Base-by-base conservation (phyloP, 208 protist species). In the Tetramitus jugosus region DNA sequence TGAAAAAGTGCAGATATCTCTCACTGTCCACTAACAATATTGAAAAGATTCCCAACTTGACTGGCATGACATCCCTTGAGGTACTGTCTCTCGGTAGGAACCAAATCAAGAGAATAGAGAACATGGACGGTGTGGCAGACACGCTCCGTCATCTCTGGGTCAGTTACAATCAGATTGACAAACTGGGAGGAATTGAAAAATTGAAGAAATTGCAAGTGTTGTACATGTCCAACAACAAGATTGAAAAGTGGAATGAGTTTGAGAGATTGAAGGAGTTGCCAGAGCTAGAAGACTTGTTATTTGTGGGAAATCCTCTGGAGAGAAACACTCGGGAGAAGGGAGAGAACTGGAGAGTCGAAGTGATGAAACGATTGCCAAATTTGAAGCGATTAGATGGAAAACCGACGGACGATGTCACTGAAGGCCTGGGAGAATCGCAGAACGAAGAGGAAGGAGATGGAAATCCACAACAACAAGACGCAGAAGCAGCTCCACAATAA, bases 121-220 rank as follows among this genome's bases (percentile, higher is more conserved):
- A 94, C 77, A 87, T 97, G 7, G 94, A 97, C 77, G 80, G 91
- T 37, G 77, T 90, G 1, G 26, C 83, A 2, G 89, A 86, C 31
- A 92, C 93, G 72, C 86, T 97, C n/a, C 84, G 94, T 83, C 87
- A 97, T 85, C 85, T 97, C 39, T 97, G 94, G 94, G 79, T 95
- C 1, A 96, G 92, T 17, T 97, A 97, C 85, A 97, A 97, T 87
- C 88, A 93, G 40, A 94, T 97, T 56, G 93, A 94, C 65, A 93
- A 94, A 83, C 86, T 97, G 20, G 90, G 86, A 0, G 93, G 94
- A 13, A 83, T 97, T 23, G 91, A 95, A 80, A 94, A 96, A 85
- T 84, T 95, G 46, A 91, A 93, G 82, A 92, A 91, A 62, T 84
- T 96, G 7, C 82, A 86, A 61, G 85, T 93, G 37, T 81, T 97